Evolutionary conservation across 768 basidiomycete species (phyloP).

Genomic region (Xerocomellus dryophilus): DNA sequence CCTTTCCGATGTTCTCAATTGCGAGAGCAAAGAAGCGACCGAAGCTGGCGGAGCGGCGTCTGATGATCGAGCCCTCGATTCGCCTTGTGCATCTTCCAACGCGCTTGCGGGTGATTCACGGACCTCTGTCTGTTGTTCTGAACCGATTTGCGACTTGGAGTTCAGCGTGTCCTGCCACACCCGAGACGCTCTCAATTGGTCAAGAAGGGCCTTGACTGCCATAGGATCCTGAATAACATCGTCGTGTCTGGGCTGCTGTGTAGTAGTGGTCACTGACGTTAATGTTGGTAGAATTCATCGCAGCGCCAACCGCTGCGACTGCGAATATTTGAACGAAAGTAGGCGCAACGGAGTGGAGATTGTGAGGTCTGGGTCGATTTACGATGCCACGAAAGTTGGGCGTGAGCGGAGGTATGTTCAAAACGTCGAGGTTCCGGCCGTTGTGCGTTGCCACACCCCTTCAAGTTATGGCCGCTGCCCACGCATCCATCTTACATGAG

Average conservation of each 20-base stretch:
- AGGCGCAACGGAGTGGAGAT: background rate
- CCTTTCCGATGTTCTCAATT: conserved; percentile 42
- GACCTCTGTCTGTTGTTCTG: conserved; percentile 1
- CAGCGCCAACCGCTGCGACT: background rate
- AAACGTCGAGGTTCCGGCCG: background rate
- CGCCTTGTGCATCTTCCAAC: conserved; percentile 3
- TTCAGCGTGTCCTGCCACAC: conserved; percentile 59
- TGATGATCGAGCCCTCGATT: conserved; percentile 2
- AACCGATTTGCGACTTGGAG: background rate
- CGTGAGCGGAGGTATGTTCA: too few relatives aligned
- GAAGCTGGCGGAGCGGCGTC: conserved; percentile 31
- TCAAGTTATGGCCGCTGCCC: too few relatives aligned
- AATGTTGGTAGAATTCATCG: conserved; percentile 48
- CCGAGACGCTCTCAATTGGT: conserved; percentile 62
- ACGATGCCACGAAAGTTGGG: background rate
- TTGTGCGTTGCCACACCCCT: background rate
- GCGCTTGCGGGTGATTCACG: conserved; percentile 7
- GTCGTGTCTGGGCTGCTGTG: background rate
- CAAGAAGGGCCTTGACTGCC: conserved; percentile 67
- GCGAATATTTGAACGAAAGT: background rate
- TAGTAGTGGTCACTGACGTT: conserved; percentile 41
- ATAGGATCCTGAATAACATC: conserved; percentile 52
- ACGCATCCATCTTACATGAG: too few relatives aligned
- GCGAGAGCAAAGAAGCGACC: conserved; percentile 64
- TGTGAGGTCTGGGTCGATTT: background rate